Percentiles rank a stretch among this genome's conserved stretches.
phyloP scores from a whole-genome alignment of 2,329 filamentous ascomycete genomes.

The Clonostachys chloroleuca region DNA sequence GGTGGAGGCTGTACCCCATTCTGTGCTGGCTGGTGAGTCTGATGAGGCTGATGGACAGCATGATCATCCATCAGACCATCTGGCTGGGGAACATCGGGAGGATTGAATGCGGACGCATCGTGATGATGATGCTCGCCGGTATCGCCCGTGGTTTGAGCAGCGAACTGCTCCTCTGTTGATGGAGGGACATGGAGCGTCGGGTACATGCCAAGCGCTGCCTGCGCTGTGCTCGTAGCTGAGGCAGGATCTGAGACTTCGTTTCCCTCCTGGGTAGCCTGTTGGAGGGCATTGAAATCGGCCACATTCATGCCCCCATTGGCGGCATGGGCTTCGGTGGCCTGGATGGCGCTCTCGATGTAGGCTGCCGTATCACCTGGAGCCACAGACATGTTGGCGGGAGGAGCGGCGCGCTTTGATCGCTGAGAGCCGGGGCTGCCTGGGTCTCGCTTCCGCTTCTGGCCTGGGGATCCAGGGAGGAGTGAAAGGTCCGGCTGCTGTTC shows the following conservation, averaged over 20 bases:
- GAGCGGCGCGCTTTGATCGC: conserved; percentile 42
- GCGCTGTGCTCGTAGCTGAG: conserved; percentile 54
- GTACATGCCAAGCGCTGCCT: conserved; percentile 56
- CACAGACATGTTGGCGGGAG: conserved; percentile 38
- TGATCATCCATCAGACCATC: conserved; percentile 9
- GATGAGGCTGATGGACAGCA: conserved; percentile 9
- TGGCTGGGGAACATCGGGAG: background rate
- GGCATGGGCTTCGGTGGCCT: conserved; percentile 27
- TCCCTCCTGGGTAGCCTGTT: conserved; percentile 45
- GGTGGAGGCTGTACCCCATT: conserved; percentile 27
- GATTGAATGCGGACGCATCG: background rate
- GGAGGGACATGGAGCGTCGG: conserved; percentile 54
- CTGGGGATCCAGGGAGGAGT: conserved; percentile 33
- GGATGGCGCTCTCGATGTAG: conserved; percentile 51
- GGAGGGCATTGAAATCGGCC: conserved; percentile 52
- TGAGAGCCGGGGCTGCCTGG: conserved; percentile 43
- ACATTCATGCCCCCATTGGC: conserved; percentile 37
- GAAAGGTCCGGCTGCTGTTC: conserved; percentile 43
- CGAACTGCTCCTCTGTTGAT: conserved; percentile 56
- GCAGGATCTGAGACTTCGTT: conserved; percentile 15
- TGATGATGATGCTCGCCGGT: conserved; percentile 2
- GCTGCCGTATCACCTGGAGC: conserved; percentile 37
- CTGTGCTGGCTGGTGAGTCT: conserved; percentile 20
- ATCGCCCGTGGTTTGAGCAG: conserved; percentile 39
- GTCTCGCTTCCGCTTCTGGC: conserved; percentile 52